Base-by-base conservation (phyloP, 2,329 filamentous ascomycete genomes). In the Fusarium falciforme region DNA sequence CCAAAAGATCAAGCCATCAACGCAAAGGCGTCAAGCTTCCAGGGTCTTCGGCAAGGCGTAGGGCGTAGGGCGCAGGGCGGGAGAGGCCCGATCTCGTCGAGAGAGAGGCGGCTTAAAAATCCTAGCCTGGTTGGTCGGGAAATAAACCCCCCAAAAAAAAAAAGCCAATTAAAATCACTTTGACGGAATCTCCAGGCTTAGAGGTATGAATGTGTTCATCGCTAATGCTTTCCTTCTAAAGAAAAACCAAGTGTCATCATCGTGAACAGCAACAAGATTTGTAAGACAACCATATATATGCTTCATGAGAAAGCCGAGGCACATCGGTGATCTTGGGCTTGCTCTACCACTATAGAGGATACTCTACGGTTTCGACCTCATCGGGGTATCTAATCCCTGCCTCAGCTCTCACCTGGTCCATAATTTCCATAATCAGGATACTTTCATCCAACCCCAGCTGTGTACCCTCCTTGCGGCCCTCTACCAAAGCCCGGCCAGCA, bases 391-490 rank as follows among this genome's bases (percentile, higher is more conserved):
- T 70, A 57, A 90, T 81, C 12, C 82, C 86, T 22, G 87, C 87
- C 77, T 89, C 87, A 76, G 79, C 81, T 73, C 89, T 81, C 31
- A 84, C 84, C 78, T 86, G 82, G 60, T 89, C 88, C 88, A 89
- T 89, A 60, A 85, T 84, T 79, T 95, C 91, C 94, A 97, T 96
- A 68, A 97, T 94, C 42, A 91, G 88, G 61, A 96, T 57, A 7
- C 35, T 64, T 11, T 64, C 49, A 12, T 57, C 49, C 5, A 64
- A 20, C 6, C 91, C 89, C 82, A 96, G 84, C 14, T 87, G 87
- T 63, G 88, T 87, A 79, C 93, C 94, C 85, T 96, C 92, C 76
- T 91, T 88, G 82, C 89, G 90, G 16, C 94, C 93, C 80, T 96
- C 93, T 52, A 92, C 86, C 64, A 97, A 79, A 73, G 92, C 93